phyloP scores from a whole-genome alignment of 148 eudicot genomes.

The Camellia sinensis region DNA sequence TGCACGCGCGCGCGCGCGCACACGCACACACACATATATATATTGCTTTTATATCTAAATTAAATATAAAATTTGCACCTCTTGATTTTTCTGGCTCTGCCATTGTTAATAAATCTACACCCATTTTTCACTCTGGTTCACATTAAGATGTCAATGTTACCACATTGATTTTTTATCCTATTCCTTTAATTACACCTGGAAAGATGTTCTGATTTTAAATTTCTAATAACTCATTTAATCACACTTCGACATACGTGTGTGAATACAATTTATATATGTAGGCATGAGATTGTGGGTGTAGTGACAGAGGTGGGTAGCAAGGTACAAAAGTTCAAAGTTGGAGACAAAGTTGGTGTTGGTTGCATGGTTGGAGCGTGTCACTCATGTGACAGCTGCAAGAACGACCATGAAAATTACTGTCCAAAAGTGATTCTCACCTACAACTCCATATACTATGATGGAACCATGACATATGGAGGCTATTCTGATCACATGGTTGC shows the following conservation, averaged over 20 bases:
- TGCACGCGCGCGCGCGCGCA: no score
- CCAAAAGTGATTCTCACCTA: constrained; percentile 11
- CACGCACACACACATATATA: no score
- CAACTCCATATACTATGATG: constrained; percentile 15
- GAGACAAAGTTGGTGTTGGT: constrained; percentile 38
- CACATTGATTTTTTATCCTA: no score
- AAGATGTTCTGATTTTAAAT: no score
- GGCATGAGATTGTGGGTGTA: constrained; percentile 25
- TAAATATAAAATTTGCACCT: no score
- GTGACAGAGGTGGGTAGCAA: constrained; percentile 26
- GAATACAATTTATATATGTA: background rate
- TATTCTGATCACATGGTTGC: constrained; percentile 32
- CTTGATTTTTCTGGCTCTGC: no score
- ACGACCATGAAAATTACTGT: constrained; percentile 22
- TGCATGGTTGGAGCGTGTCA: constrained; percentile 33
- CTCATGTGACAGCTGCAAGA: constrained; percentile 17
- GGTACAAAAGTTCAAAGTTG: constrained; percentile 26
- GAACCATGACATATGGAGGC: constrained; percentile 31
- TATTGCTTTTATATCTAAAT: no score
- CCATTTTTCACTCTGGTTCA: no score
- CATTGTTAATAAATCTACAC: no score
- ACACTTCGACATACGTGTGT: background rate
- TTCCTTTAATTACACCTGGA: no score
- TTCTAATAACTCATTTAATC: no score
- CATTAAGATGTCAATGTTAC: no score